A percentile compares a stretch with the other conserved stretches of the same genome.
Conservation (phyloP, 768 basidiomycete genomes). For the Termitomyces sp. region DNA sequence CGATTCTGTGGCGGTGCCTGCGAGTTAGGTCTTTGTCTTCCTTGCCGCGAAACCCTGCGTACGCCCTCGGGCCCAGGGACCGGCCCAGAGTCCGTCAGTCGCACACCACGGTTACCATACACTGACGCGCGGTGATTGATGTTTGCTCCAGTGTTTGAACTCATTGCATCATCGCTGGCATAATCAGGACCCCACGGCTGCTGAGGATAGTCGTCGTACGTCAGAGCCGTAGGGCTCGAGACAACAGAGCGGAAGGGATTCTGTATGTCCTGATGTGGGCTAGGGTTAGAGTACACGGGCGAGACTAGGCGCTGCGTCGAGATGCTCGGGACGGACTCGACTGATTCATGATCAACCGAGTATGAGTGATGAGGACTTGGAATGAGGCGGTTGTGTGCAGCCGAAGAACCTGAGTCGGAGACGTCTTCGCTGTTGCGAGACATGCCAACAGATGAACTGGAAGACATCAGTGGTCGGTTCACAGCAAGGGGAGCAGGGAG, state of each 20-base stretch:
- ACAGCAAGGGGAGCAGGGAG: slow-evolving; percentile 71
- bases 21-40: slow-evolving; percentile 52
- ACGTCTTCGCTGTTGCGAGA: slow-evolving; percentile 46
- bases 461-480: slow-evolving; percentile 46
- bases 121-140: slow-evolving; percentile 32
- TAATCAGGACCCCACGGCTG: slow-evolving; percentile 28
- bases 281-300: slow-evolving; percentile 20
- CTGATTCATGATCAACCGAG: slow-evolving; percentile 32
- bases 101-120: slow-evolving; percentile 52
- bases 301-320: slow-evolving; percentile 24
- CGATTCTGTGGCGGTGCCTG: slow-evolving; percentile 40
- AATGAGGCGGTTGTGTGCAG: slow-evolving; percentile 37
- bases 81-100: slow-evolving; percentile 78
- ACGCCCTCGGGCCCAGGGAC: slow-evolving; percentile 77
- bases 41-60: slow-evolving; percentile 66
- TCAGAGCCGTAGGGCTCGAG: slow-evolving; percentile 30
- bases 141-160: slow-evolving; percentile 23
- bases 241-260: slow-evolving; percentile 52
- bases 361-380: slow-evolving; percentile 28
- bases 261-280: slow-evolving; percentile 16
- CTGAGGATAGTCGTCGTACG: slow-evolving; percentile 9
- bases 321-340: slow-evolving; percentile 25
- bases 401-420: slow-evolving; percentile 35
- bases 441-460: slow-evolving; percentile 38
- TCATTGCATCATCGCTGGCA: slow-evolving; percentile 20